Base-by-base conservation (phyloP, 1,139 yeast genomes). In the Blastobotrys illinoisensis region DNA sequence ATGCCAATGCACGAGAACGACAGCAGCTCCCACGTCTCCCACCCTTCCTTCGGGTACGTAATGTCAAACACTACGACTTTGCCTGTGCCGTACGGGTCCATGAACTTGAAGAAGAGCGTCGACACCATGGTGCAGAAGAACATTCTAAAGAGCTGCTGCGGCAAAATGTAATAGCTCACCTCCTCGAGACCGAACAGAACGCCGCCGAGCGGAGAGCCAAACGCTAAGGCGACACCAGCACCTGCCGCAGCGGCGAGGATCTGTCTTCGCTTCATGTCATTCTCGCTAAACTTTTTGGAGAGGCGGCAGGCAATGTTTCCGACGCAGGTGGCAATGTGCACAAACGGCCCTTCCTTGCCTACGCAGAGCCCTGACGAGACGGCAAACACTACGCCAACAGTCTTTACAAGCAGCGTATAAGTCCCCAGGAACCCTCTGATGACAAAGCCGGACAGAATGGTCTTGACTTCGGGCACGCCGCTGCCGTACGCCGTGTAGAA, bases 291-390 rank as follows among this genome's bases (percentile, higher is more conserved):
- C 60, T 74, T 77, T 2, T 77, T 74, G 62, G 82, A 82, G 40
- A 78, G 64, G 48, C 87, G 72, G 47, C 83, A 74, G 5, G 79
- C 66, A 44, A 83, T 75, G 63, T 83, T 83, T 1, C 88, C 88
- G 13, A 82, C 83, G 61, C 85, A 80, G 0, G 87, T 79, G 0
- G 89, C 86, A 55, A 83, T 74, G 67, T 84, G 89, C 32, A 84
- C 89, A 65, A 80, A 83, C 0, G 89, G 89, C 1, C 87, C 89
- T 61, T 84, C 89, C 68, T 85, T 85, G 0, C 89, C 89, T 18
- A 84, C 71, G 14, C 83, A 73, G 72, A 83, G 71, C 0, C 88
- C 88, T 0, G 87, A 81, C 0, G 87, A 85, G 53, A 84, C 82
- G 1, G 86, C 83, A 44, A 82, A 73, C 1, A 82, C 72, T 44